Base-by-base conservation (phyloP, 805 yeast genomes). In the Candida incommunis region DNA sequence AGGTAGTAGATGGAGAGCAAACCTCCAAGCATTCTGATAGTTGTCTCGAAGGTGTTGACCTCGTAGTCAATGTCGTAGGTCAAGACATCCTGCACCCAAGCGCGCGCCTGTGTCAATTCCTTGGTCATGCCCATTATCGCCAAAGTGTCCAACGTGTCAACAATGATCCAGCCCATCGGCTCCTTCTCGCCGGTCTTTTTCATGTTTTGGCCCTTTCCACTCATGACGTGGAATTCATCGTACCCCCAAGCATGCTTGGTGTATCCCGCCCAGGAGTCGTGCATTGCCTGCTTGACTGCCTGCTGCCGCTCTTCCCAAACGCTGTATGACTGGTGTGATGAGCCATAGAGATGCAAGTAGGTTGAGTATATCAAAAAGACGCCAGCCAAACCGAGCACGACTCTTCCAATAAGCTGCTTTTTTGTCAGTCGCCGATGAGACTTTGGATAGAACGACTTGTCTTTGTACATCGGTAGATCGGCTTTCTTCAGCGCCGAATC, bases 61-160 rank as follows among this genome's bases (percentile, higher is more conserved):
- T 64, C 56, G n/a, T 56, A 54, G 57, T 81, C 79, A 49, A 82
- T 71, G 50, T 74, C 72, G 57, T 82, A 84, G 48, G 66, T 41
- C 11, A 48, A 40, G 24, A 71, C 58, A 1, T 50, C 48, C 4
- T 57, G 47, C 4, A 76, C 56, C 46, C 58, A 62, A 0, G 57
- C 49, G 2, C 70, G 51, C 0, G 72, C 74, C 18, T 58, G 61
- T 2, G 58, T 50, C 40, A 69, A 65, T 43, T 72, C 71, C 2
- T 58, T 57, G 2, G 53, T 51, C 40, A 71, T 59, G 4, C 61
- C 69, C 69, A 75, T 65, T n/a, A 76, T 55, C 45, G 58, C 59
- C 41, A 76, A 53, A 1, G 79, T 69, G 51, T 76, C 81, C 29
- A 76, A 52, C 0, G 76, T 60, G 48, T 76, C 81, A 3, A 76